Base-by-base conservation (phyloP, 257 asterid genomes). In the Nyctanthes arbortristis region DNA sequence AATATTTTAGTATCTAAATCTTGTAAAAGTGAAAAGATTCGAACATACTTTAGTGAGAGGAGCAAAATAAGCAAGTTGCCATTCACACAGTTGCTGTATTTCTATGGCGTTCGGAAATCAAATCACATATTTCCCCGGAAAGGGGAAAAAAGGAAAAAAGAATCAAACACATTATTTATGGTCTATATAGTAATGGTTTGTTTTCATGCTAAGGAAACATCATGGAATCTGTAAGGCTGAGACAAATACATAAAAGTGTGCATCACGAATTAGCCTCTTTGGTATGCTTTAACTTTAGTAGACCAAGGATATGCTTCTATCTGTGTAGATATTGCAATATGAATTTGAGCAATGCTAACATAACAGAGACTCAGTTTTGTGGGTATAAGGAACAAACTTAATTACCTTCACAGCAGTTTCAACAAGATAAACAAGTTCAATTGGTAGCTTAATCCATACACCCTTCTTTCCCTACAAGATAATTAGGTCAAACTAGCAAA, bases 401-500 rank as follows among this genome's bases (percentile, higher is more conserved):
- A 8, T 66, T 77, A 87, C 96, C 92, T 87, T 80, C 25, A 87
- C 88, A 54, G 81, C 85, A 72, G 75, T 69, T 79, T 89, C 90
- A 80, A 84, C 78, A 34, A 89, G 89, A 80, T 77, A 81, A 71
- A 70, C 86, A 34, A 87, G 83, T 64, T 78, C 64, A 74, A 87
- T 82, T 29, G 92, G 94, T 61, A 89, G 11, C 63, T 89, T 87
- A 71, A 89, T 74, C 94, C 96, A 89, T 20, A 83, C 82, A 33
- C 91, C 96, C 78, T 81, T 89, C 84, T 87, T 89, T 7, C 88
- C 94, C 96, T 89, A 84, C 80, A 81, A 47, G 10, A 68, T 43
- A 68, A 16, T 11, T 59, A 34, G 24, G 45, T 22, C 67, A 62
- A 59, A 36, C 7, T 57, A 35, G 36, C 56, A 16, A 24, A 27